A percentile compares a stretch with the other conserved stretches of the same genome.
These are phyloP conservation scores for Lactarius hengduanensis DNA, from an alignment of 768 basidiomycete genomes.

Conservation along the genomic window DNA sequence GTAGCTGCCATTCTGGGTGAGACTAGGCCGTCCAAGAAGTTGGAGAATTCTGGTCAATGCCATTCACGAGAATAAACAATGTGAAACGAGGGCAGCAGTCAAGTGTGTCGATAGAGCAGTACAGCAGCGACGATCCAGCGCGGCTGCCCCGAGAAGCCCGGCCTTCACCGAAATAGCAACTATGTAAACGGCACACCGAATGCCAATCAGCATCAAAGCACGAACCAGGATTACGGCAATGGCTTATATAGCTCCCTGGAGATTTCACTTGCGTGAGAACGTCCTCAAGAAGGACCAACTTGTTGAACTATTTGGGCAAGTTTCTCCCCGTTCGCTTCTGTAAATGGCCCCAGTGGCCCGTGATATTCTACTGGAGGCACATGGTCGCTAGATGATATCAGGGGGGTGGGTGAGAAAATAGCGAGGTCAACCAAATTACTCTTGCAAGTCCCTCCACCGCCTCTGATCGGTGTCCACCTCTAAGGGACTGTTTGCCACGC, in stretches of 20 bases:
- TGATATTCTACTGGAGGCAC: not conserved
- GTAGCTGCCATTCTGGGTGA: not conserved
- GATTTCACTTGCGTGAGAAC: not conserved
- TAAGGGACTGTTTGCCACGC: too few relatives aligned
- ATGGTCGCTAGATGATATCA: not conserved
- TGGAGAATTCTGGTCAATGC: not conserved
- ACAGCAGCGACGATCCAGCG: not conserved
- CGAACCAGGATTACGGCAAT: not conserved
- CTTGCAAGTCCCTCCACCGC: not conserved
- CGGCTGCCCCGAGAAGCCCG: not conserved
- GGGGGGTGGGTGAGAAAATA: not conserved
- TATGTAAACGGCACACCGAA: not conserved
- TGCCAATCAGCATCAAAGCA: not conserved
- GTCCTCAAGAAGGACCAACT: too few relatives aligned
- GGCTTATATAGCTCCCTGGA: not conserved
- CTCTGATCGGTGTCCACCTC: not conserved
- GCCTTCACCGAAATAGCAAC: not conserved
- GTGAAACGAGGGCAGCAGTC: not conserved
- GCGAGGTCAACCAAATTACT: not conserved
- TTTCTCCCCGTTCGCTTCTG: not conserved
- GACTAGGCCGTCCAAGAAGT: not conserved
- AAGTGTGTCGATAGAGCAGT: not conserved
- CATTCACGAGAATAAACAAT: not conserved
- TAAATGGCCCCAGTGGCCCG: too few relatives aligned
- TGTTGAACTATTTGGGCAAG: too few relatives aligned